Percentiles rank a stretch among this genome's conserved stretches.
These are phyloP conservation scores for Neoboletus subvelutipes DNA, from an alignment of 768 basidiomycete species.

Conservation along the genomic window DNA sequence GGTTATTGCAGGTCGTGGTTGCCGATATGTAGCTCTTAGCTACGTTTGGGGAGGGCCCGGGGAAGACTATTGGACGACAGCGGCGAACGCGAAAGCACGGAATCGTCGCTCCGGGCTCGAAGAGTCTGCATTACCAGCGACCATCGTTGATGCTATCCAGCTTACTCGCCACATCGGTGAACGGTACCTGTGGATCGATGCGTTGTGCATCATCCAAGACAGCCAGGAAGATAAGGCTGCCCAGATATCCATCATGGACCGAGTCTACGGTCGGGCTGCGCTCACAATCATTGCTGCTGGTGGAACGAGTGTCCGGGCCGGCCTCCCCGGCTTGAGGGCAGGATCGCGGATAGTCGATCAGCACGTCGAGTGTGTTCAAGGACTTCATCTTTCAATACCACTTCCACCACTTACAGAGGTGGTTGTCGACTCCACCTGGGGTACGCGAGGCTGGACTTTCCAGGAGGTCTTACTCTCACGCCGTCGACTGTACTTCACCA, in stretches of 20 bases:
- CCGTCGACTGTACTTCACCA: conserved; percentile 23
- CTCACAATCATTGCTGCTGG: conserved; percentile 21
- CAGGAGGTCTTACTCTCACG: conserved; percentile 22
- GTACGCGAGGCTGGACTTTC: conserved; percentile 25
- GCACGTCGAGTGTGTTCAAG: conserved; percentile 20
- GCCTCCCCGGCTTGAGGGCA: conserved; percentile 13
- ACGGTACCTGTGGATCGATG: conserved; percentile 28
- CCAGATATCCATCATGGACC: conserved; percentile 21
- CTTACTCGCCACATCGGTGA: conserved; percentile 17
- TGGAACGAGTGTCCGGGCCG: conserved; percentile 9
- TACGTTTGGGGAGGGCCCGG: conserved; percentile 19
- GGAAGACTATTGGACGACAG: conserved; percentile 7
- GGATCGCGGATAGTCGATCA: conserved; percentile 16
- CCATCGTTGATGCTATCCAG: conserved; percentile 22
- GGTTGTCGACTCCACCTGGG: conserved; percentile 12
- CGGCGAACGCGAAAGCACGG: conserved; percentile 3
- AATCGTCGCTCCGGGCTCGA: not conserved
- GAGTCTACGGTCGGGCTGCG: conserved; percentile 16
- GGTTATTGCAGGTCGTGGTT: conserved; percentile 2
- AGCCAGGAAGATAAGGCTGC: conserved; percentile 14
- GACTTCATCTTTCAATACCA: conserved; percentile 21
- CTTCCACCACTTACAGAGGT: conserved; percentile 13
- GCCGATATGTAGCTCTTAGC: conserved; percentile 18
- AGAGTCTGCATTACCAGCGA: conserved; percentile 1
- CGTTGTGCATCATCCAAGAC: conserved; percentile 27